Conservation (phyloP, 345 rosid genomes). For the Eucalyptus pauciflora region DNA sequence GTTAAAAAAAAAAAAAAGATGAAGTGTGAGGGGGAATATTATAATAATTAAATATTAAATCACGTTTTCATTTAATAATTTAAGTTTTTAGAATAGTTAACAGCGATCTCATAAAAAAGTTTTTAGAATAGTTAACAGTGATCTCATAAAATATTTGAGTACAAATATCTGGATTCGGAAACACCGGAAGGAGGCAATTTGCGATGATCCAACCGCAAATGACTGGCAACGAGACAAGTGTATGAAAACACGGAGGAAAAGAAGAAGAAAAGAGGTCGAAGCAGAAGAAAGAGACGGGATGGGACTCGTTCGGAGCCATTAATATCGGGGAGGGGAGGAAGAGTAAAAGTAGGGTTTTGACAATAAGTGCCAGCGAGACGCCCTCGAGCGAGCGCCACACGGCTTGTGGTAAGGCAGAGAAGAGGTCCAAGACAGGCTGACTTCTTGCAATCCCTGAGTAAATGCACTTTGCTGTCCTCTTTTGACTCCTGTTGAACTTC, state of each 20-base stretch:
- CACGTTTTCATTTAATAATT: too few species aligned
- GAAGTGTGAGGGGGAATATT: too few species aligned
- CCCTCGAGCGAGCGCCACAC: neutral
- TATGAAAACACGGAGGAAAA: neutral
- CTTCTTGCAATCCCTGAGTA: neutral
- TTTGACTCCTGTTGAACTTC: neutral
- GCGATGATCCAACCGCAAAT: neutral
- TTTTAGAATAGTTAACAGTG: accelerated
- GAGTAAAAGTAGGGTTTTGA: neutral
- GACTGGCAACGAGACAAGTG: neutral
- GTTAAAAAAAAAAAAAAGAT: too few species aligned
- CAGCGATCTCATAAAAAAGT: accelerated
- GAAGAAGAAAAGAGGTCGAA: neutral
- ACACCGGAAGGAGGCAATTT: neutral
- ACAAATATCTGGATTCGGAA: neutral
- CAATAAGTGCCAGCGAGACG: neutral
- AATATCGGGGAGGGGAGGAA: neutral
- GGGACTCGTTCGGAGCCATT: neutral
- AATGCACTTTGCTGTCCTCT: neutral
- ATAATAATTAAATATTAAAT: too few species aligned
- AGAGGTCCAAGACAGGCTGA: neutral
- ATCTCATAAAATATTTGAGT: accelerated
- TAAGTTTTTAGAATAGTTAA: accelerated
- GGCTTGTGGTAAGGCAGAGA: neutral
- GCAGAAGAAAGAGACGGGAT: neutral